Evolutionary conservation across 2,329 filamentous ascomycete species (phyloP).

Genomic region (Fusarium sp.): DNA sequence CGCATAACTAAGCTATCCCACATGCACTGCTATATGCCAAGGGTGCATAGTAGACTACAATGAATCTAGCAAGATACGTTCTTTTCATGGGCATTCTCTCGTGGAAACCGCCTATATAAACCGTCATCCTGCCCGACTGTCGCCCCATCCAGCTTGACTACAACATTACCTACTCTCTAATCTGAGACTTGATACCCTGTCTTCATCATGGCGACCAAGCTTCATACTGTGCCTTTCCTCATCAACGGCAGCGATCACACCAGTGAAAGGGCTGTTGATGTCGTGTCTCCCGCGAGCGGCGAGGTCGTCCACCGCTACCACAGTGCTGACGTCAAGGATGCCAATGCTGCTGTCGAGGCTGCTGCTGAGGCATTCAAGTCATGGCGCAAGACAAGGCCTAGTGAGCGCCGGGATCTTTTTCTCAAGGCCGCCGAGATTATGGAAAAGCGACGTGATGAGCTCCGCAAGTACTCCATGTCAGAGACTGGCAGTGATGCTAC

Average conservation of each 20-base stretch:
- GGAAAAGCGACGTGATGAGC: slow-evolving; percentile 66
- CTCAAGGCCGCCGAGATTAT: slow-evolving; percentile 74
- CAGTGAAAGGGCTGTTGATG: slow-evolving; percentile 61
- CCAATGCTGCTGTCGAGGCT: slow-evolving; percentile 60
- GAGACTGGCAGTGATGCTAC: slow-evolving; percentile 55
- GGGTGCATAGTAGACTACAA: background rate
- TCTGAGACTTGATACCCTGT: background rate
- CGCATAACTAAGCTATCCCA: slow-evolving; percentile 5
- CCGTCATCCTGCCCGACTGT: background rate
- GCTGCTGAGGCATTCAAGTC: slow-evolving; percentile 74
- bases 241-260: slow-evolving; percentile 57
- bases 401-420: slow-evolving; percentile 74
- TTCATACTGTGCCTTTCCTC: slow-evolving; percentile 51
- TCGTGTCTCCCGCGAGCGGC: slow-evolving; percentile 65
- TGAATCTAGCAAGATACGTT: background rate
- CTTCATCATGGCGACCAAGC: slow-evolving; percentile 31
- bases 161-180: background rate
- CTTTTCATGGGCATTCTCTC: background rate
- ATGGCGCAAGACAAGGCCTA: slow-evolving; percentile 73
- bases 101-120: slow-evolving; percentile 25
- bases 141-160: background rate
- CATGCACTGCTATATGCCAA: background rate
- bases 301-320: slow-evolving; percentile 64
- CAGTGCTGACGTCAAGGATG: slow-evolving; percentile 65
- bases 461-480: slow-evolving; percentile 65